phyloP scores from a whole-genome alignment of 495 filamentous ascomycete species.

The Lasiosphaeris hirsuta region DNA sequence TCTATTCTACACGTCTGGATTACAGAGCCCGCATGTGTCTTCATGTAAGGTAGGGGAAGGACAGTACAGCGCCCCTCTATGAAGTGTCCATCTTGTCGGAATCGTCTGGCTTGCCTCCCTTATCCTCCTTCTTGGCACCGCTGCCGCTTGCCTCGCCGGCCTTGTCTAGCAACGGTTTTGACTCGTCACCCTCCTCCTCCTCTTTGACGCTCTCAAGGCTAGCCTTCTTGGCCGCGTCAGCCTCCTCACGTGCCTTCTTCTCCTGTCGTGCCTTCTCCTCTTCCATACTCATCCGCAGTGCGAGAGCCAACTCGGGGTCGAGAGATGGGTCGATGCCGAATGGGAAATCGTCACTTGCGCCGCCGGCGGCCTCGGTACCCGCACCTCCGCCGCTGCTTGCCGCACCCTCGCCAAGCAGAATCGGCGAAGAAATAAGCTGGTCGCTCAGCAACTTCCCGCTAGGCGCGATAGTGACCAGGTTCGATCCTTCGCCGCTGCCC shows the following conservation, averaged over 20 bases:
- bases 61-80: slow-evolving; percentile 30
- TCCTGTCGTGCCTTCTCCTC: slow-evolving; percentile 91
- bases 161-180: slow-evolving; percentile 60
- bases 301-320: slow-evolving; percentile 91
- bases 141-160: slow-evolving; percentile 67
- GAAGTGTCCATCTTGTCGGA: slow-evolving; percentile 88
- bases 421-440: slow-evolving; percentile 85
- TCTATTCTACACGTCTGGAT: slow-evolving; percentile 14
- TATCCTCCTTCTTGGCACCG: slow-evolving; percentile 33
- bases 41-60: neutral
- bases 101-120: slow-evolving; percentile 46
- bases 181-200: slow-evolving; percentile 59
- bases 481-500: slow-evolving; percentile 73
- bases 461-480: slow-evolving; percentile 86
- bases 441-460: slow-evolving; percentile 89
- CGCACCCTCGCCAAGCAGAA: slow-evolving; percentile 74
- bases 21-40: slow-evolving; percentile 7
- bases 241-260: slow-evolving; percentile 69
- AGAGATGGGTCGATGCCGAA: slow-evolving; percentile 76
- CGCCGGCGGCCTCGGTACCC: slow-evolving; percentile 56
- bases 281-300: slow-evolving; percentile 96
- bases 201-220: slow-evolving; percentile 83
- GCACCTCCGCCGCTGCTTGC: slow-evolving; percentile 46
- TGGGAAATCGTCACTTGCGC: slow-evolving; percentile 50
- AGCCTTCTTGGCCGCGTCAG: slow-evolving; percentile 62